Evolutionary conservation across 148 eudicot species (phyloP).

Genomic region (Arctostaphylos glauca): DNA sequence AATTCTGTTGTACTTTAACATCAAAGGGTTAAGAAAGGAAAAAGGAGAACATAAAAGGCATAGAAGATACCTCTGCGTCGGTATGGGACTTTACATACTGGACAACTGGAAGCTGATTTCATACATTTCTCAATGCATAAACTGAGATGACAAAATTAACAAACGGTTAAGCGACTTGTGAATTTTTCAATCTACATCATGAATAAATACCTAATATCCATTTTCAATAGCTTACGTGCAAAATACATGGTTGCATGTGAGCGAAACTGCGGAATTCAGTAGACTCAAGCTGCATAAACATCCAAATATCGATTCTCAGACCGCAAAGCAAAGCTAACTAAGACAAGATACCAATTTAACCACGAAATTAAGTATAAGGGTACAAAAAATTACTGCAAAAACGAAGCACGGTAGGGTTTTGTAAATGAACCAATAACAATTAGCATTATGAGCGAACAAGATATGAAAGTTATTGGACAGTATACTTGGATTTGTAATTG

Average conservation of each 20-base stretch:
- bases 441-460: not conserved
- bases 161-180: not conserved
- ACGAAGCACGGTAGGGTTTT: too few species aligned
- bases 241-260: conserved; percentile 87
- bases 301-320: not conserved
- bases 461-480: not conserved
- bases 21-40: not conserved
- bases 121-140: conserved; percentile 70
- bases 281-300: conserved; percentile 66
- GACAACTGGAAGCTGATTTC: conserved; percentile 78
- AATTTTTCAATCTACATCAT: not conserved
- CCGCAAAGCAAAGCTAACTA: not conserved
- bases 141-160: conserved; percentile 34
- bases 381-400: not conserved
- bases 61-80: conserved; percentile 12
- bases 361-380: not conserved
- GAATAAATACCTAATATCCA: not conserved
- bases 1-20: not conserved
- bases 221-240: conserved; percentile 67
- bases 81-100: conserved; percentile 87
- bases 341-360: not conserved
- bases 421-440: not conserved
- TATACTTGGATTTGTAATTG: not conserved
- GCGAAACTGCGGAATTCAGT: conserved; percentile 63
- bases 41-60: not conserved